These are phyloP conservation scores for Aspergillus olivimuriae DNA, from an alignment of 495 filamentous ascomycete genomes.

Conservation along the genomic window DNA sequence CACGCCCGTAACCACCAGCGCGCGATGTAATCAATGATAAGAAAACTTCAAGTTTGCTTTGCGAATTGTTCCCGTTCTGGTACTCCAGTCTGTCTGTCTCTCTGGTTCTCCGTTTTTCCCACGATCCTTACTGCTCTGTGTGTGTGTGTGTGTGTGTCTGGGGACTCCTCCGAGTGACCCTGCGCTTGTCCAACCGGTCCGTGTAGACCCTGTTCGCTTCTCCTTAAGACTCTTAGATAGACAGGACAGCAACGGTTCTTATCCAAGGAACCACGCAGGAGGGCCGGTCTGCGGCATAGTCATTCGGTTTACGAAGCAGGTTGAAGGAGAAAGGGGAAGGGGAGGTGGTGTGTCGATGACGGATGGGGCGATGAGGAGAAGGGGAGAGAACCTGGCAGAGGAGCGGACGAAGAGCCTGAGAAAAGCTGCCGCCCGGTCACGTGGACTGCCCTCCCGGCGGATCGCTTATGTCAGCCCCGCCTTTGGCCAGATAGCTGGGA, in stretches of 20 bases:
- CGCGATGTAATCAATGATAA: too few species aligned
- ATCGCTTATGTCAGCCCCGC: too few species aligned
- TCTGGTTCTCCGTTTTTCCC: conserved; percentile 4
- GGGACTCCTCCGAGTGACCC: conserved; percentile 10
- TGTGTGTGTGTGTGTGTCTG: conserved; percentile 9
- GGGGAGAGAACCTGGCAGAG: background rate
- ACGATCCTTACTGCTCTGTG: conserved; percentile 9
- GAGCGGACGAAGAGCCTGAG: background rate
- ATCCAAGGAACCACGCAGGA: conserved; percentile 33
- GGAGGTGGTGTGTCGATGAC: conserved; percentile 19
- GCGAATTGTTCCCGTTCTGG: conserved; percentile 2
- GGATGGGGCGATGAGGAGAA: conserved; percentile 11
- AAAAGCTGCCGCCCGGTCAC: background rate
- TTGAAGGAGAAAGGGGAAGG: conserved; percentile 17
- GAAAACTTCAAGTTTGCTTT: too few species aligned
- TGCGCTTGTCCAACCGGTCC: conserved; percentile 17
- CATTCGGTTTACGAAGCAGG: conserved; percentile 41
- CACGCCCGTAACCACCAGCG: too few species aligned
- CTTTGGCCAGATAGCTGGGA: too few species aligned
- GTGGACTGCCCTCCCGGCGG: too few species aligned
- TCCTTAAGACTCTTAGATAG: conserved; percentile 4
- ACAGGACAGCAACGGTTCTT: conserved; percentile 27
- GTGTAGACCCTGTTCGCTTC: conserved; percentile 8
- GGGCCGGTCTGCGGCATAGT: conserved; percentile 33
- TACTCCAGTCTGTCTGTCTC: conserved; percentile 3